These are phyloP conservation scores for Elongisporangium prolatum DNA, from an alignment of 352 stramenopile genomes.

Conservation along the genomic window DNA sequence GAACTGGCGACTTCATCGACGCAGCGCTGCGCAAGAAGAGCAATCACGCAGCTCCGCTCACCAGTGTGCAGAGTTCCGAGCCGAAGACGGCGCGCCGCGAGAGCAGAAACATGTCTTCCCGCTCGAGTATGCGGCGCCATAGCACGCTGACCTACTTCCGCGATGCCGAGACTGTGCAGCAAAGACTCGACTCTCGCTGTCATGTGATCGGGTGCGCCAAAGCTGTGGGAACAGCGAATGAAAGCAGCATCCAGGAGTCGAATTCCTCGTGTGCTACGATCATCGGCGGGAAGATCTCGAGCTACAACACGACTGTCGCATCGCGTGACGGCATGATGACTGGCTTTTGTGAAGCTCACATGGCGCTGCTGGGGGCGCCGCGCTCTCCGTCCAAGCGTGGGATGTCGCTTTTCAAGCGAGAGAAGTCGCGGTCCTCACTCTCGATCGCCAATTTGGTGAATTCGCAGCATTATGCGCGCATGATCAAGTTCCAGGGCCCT, in stretches of 20 bases:
- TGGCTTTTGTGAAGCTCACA: conserved; percentile 31
- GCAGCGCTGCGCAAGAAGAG: background rate
- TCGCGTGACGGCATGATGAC: conserved; percentile 1
- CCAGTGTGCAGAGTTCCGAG: background rate
- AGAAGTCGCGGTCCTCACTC: conserved; percentile 16
- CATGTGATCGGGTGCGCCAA: conserved; percentile 39
- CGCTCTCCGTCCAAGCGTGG: conserved; percentile 30
- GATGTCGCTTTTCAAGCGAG: conserved; percentile 13
- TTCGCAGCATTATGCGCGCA: conserved; percentile 38
- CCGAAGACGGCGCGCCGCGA: background rate
- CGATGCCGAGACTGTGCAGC: conserved; percentile 30
- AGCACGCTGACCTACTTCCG: conserved; percentile 29
- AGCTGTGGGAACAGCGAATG: conserved; percentile 7
- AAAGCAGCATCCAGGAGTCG: background rate
- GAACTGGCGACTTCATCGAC: background rate
- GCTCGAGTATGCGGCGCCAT: conserved; percentile 7
- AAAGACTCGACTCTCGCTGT: conserved; percentile 44
- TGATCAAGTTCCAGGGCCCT: conserved; percentile 51
- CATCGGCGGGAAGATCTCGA: background rate
- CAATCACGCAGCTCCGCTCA: background rate
- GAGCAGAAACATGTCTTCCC: background rate
- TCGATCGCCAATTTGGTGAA: conserved; percentile 29
- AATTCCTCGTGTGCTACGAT: background rate
- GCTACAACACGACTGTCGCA: conserved; percentile 3
- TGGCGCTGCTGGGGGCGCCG: conserved; percentile 12